A percentile compares a stretch with the other conserved stretches of the same genome.
phyloP scores from a whole-genome alignment of 805 yeast genomes.

The Teunomyces funiuensis region DNA sequence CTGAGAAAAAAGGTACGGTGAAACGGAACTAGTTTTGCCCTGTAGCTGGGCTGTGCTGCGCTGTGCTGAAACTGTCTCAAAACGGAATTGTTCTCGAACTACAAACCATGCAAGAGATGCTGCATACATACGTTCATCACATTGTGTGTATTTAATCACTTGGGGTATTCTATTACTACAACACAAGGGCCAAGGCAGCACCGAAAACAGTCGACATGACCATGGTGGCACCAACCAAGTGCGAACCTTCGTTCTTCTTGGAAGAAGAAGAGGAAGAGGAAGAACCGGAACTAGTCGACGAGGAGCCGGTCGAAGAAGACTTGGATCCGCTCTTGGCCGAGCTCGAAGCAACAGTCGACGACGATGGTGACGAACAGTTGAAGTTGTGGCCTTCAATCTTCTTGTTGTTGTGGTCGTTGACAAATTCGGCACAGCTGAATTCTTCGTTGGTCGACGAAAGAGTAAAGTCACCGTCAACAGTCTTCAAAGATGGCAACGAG shows the following conservation, averaged over 20 bases:
- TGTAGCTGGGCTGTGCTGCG: too few relatives aligned
- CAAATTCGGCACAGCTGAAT: conserved; percentile 37
- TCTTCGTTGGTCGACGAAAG: conserved; percentile 35
- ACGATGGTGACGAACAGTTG: conserved; percentile 38
- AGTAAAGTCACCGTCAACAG: conserved; percentile 44
- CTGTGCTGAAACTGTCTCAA: too few relatives aligned
- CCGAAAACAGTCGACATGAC: conserved; percentile 25
- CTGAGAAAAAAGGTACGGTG: neutral
- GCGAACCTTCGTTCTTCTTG: conserved; percentile 11
- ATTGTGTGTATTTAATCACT: neutral
- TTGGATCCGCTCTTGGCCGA: conserved; percentile 12
- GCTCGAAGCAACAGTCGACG: conserved; percentile 17
- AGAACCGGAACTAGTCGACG: conserved; percentile 17
- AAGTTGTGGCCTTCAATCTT: conserved; percentile 46
- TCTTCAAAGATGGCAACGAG: conserved; percentile 34
- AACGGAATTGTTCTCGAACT: too few relatives aligned
- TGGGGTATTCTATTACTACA: conserved; percentile 5
- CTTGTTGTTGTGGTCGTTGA: conserved; percentile 29
- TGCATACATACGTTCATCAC: too few relatives aligned
- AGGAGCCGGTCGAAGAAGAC: conserved; percentile 14
- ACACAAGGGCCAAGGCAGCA: conserved; percentile 23
- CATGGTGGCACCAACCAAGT: conserved; percentile 15
- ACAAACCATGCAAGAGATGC: too few relatives aligned
- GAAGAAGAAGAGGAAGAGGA: conserved; percentile 21
- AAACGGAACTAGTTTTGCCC: too few relatives aligned